phyloP scores from a whole-genome alignment of 1,284 basidiomycete species.

The Neonothopanus nambi region DNA sequence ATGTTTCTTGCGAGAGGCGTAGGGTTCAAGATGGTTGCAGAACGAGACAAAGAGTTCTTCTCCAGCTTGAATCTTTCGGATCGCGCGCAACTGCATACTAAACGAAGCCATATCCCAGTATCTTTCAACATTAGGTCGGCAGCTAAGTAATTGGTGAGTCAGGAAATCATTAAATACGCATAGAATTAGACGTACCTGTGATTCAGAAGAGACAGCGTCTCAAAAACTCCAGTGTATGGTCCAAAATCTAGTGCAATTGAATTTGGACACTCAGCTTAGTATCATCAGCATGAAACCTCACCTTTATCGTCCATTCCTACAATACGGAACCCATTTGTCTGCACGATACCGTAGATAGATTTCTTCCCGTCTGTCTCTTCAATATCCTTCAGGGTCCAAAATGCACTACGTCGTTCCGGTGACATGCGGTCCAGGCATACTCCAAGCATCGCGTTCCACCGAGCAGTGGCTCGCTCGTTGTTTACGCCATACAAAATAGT shows the following conservation, averaged over 20 bases:
- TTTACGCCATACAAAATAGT: not conserved
- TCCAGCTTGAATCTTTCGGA: conserved; percentile 29
- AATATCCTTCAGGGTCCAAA: conserved; percentile 27
- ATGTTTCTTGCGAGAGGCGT: not conserved
- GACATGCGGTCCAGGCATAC: conserved; percentile 23
- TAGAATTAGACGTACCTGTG: conserved; percentile 12
- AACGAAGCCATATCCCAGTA: conserved; percentile 30
- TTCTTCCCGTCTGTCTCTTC: conserved; percentile 29
- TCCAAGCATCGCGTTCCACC: conserved; percentile 7
- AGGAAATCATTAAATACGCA: not conserved
- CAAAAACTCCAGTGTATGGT: conserved; percentile 9
- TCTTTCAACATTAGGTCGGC: conserved; percentile 26
- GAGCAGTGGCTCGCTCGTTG: not conserved
- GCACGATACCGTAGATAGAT: conserved; percentile 25
- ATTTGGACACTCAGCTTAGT: not conserved
- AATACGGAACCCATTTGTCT: conserved; percentile 26
- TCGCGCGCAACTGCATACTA: conserved; percentile 29
- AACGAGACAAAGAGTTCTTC: conserved; percentile 32
- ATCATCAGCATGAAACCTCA: not conserved
- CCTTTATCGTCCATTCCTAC: not conserved
- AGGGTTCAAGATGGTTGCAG: conserved; percentile 5
- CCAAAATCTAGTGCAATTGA: not conserved
- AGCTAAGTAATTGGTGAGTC: conserved; percentile 21
- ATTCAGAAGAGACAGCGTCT: conserved; percentile 15
- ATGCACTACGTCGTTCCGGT: conserved; percentile 24